These are phyloP conservation scores for Salvia sclarea DNA, from an alignment of 305 asterid genomes.

Conservation along the genomic window DNA sequence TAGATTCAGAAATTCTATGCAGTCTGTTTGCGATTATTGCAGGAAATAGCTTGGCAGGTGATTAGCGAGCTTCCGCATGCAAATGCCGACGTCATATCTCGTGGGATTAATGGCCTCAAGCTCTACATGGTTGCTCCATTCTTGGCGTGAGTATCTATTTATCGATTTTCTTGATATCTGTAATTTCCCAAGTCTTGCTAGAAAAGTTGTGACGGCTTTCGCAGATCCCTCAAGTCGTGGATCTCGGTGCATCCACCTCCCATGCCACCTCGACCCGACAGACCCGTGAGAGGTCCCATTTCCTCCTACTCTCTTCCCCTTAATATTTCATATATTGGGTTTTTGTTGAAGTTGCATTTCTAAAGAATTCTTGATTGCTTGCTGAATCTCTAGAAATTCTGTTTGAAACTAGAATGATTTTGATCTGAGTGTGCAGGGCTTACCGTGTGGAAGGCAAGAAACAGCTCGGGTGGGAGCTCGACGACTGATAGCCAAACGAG, in stretches of 20 bases:
- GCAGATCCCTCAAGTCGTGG: constrained; percentile 85
- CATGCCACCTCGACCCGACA: constrained; percentile 61
- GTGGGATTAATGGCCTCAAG: constrained; percentile 84
- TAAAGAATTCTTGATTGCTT: background rate
- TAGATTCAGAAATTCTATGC: background rate
- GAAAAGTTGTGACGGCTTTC: constrained; percentile 24
- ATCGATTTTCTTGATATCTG: constrained; percentile 4
- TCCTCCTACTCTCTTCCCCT: constrained; percentile 2
- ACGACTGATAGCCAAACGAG: constrained; percentile 47
- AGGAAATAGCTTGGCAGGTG: constrained; percentile 99
- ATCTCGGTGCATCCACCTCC: constrained; percentile 75
- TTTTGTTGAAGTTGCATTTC: background rate
- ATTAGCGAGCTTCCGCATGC: constrained; percentile 84
- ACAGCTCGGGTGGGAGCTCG: constrained; percentile 59
- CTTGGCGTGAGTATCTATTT: constrained; percentile 58
- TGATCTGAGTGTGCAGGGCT: constrained; percentile 47
- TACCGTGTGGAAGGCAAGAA: constrained; percentile 72
- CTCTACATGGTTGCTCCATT: constrained; percentile 99
- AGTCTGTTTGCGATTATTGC: constrained; percentile 22
- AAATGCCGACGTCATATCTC: constrained; percentile 86
- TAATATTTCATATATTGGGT: background rate
- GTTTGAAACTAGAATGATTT: background rate
- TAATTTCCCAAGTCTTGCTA: background rate
- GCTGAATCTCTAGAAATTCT: background rate
- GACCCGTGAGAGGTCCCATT: constrained; percentile 53